Evolutionary conservation across 441 rosid genomes (phyloP).

Genomic region (Geranium incanum): DNA sequence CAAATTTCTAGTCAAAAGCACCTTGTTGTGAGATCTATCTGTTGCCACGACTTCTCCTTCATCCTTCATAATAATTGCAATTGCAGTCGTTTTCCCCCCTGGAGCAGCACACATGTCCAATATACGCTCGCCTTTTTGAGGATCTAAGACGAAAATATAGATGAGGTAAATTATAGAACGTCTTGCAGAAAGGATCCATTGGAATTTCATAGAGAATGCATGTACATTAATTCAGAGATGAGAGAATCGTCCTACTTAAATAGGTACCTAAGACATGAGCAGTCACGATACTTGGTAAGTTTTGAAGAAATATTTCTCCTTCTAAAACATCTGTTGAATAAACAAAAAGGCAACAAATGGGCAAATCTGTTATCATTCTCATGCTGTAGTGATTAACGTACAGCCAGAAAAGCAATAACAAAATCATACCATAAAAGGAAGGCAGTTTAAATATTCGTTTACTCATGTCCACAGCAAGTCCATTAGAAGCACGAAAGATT

Average conservation of each 20-base stretch:
- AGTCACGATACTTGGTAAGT: constrained; percentile 77
- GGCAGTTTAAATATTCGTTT: constrained; percentile 65
- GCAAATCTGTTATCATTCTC: not conserved
- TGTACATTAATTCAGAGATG: constrained; percentile 5
- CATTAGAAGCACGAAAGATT: constrained; percentile 68
- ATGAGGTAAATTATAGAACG: constrained; percentile 8
- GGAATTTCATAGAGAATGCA: not conserved
- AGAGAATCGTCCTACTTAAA: not conserved
- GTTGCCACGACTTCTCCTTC: constrained; percentile 85
- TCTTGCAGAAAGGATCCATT: not conserved
- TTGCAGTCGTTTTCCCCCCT: constrained; percentile 94
- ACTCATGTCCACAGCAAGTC: constrained; percentile 81
- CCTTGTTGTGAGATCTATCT: constrained; percentile 98
- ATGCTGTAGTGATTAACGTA: not conserved
- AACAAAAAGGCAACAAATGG: not conserved
- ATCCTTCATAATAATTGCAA: constrained; percentile 79
- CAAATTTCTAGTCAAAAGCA: constrained; percentile 19
- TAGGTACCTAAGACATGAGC: constrained; percentile 82
- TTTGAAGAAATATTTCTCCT: constrained; percentile 93
- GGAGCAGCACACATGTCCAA: constrained; percentile 99
- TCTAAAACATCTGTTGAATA: constrained; percentile 64
- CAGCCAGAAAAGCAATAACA: not conserved
- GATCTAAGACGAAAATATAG: constrained; percentile 44
- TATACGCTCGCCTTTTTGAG: constrained; percentile 83
- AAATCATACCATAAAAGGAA: constrained; percentile 60